Evolutionary conservation across 2,329 filamentous ascomycete species (phyloP), one percentile per base, ranked within the genome.

Genomic region (Incumbomyces delicatus): DNA sequence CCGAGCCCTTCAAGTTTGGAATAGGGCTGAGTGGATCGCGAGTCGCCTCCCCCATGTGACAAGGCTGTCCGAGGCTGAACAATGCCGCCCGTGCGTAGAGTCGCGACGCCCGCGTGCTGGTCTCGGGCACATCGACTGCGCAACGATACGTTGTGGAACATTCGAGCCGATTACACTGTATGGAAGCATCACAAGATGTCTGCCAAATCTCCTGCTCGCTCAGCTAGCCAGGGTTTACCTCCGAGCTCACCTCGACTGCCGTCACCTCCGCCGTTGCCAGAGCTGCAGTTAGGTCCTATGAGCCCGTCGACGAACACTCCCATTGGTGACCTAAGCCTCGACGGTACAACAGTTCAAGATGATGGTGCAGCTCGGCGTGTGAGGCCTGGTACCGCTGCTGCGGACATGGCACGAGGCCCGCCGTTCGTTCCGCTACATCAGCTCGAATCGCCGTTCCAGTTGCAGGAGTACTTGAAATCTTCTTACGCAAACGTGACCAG

Each of bases 361-460:
- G 79, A 81, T 58, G 86, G 84, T 58, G 80, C 88, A 17, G 83
- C 78, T 59, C 76, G 92, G 55, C 80, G 92, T 59, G 94, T 98
- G 69, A 85, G 90, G 44, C 88, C 89, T 4, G 92, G 92, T 47
- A 95, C 89, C 37, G 92, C 84, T 64, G 80, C 88, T n/a, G 80
- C 79, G 46, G 87, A 96, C 58, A 96, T 98, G 86, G 84, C 86
- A 41, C 82, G 86, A 51, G 92, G 92, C 0, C 92, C 90, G 55
- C 90, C 92, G 13, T 72, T 96, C 51, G 77, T 95, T 46, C 85
- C 90, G 36, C 70, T 95, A 50, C 79, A 80, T 46, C 64, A 95
- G 86, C 87, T 98, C 56, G 89, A 98, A 63, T 96, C 90, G 17
- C 86, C 92, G 37, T 98, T 96, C 64, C 92, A 95, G 65, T 79